phyloP scores from a whole-genome alignment of 2,329 filamentous ascomycete species.

The Ophiocordyceps camponoti-leonardi region DNA sequence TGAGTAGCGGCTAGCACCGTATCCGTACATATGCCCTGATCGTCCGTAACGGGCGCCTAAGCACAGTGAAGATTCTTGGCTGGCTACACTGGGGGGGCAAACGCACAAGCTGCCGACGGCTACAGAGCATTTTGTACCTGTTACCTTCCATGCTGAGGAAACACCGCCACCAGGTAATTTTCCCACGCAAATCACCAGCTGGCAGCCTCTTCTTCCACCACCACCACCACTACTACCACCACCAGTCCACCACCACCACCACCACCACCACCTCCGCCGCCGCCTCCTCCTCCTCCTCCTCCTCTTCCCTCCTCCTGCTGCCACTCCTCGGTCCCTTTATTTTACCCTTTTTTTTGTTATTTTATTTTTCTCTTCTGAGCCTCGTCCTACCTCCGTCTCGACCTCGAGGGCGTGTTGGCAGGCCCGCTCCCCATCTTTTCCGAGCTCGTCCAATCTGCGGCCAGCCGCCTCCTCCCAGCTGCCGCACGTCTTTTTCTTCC shows the following conservation, averaged over 20 bases:
- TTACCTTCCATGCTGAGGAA: conserved; percentile 1
- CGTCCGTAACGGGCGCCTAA: background rate
- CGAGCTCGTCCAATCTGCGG: conserved; percentile 4
- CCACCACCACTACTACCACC: background rate
- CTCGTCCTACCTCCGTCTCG: conserved; percentile 4
- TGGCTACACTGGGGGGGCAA: too few species aligned
- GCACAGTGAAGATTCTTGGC: too few species aligned
- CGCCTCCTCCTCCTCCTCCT: too few species aligned
- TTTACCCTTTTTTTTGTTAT: too few species aligned
- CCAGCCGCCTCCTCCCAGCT: background rate
- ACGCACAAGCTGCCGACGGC: too few species aligned
- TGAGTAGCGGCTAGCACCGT: background rate
- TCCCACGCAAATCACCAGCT: conserved; percentile 2
- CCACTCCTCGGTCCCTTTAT: background rate
- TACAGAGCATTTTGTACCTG: too few species aligned
- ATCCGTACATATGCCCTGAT: too few species aligned
- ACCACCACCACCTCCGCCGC: too few species aligned
- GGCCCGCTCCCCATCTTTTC: conserved; percentile 4
- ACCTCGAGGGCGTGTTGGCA: conserved; percentile 6
- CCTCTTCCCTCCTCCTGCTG: background rate
- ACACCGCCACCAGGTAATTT: conserved; percentile 5
- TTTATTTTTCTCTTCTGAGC: conserved; percentile 2
- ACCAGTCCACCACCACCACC: background rate
- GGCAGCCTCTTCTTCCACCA: background rate
- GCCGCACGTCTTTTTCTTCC: background rate